Evolutionary conservation across 1,284 basidiomycete species (phyloP).

Genomic region (Apiotrichum siamense): DNA sequence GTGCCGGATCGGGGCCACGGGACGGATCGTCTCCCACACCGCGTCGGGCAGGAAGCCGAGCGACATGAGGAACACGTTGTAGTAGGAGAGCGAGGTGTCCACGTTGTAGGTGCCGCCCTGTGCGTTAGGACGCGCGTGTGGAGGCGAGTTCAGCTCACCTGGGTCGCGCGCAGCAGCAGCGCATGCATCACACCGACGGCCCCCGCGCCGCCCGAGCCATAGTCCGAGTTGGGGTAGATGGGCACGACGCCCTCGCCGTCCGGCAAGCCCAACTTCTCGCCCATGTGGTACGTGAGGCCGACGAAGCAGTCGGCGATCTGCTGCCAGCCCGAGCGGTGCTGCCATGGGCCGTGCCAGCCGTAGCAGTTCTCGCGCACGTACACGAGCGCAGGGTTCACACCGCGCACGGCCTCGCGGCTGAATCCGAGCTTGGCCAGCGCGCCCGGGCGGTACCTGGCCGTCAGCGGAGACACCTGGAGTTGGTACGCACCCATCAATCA

Average conservation of each 20-base stretch:
- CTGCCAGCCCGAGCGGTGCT: slow-evolving; percentile 11
- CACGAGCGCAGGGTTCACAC: slow-evolving; percentile 2
- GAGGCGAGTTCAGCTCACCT: slow-evolving; percentile 2
- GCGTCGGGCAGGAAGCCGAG: slow-evolving; percentile 6
- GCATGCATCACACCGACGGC: slow-evolving; percentile 9
- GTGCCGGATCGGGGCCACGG: neutral
- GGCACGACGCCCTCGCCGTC: slow-evolving; percentile 7
- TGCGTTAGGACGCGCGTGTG: too few relatives aligned
- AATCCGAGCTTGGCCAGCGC: slow-evolving; percentile 6
- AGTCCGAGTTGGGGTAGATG: slow-evolving; percentile 12
- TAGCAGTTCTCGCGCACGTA: slow-evolving; percentile 16
- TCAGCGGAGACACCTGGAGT: neutral
- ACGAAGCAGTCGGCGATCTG: slow-evolving; percentile 7
- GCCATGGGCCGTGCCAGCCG: slow-evolving; percentile 14
- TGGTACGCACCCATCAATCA: slow-evolving; percentile 8
- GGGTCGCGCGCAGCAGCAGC: slow-evolving; percentile 4
- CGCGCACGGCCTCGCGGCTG: slow-evolving; percentile 2
- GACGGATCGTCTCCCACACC: slow-evolving; percentile 5
- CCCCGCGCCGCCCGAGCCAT: slow-evolving; percentile 6
- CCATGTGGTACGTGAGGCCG: slow-evolving; percentile 3
- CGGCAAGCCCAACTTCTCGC: slow-evolving; percentile 1
- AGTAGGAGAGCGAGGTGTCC: slow-evolving; percentile 8
- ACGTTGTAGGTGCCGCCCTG: slow-evolving; percentile 8
- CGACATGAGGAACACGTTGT: slow-evolving; percentile 5
- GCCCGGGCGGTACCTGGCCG: slow-evolving; percentile 6